A percentile compares a stretch with the other conserved stretches of the same genome.
phyloP scores from a whole-genome alignment of 805 yeast genomes.

The Saccharomycopsis lassenensis region DNA sequence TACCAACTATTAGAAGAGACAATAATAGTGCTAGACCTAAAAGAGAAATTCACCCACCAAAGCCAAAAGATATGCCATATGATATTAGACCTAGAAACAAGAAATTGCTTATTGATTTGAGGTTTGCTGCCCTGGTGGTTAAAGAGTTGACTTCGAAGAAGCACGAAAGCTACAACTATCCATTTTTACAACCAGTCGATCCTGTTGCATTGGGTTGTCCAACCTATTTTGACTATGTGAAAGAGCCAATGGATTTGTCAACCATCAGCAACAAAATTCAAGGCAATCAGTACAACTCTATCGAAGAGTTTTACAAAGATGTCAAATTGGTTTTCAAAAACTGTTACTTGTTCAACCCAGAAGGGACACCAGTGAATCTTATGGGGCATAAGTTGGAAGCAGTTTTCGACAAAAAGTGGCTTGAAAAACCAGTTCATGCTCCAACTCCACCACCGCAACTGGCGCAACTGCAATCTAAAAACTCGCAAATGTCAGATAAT shows the following conservation, averaged over 20 bases:
- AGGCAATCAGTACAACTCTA: constrained; percentile 80
- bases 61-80: constrained; percentile 85
- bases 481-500: constrained; percentile 35
- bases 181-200: constrained; percentile 90
- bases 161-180: constrained; percentile 75
- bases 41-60: constrained; percentile 93
- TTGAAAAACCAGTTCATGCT: constrained; percentile 65
- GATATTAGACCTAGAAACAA: constrained; percentile 79
- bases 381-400: constrained; percentile 91
- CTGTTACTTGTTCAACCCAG: constrained; percentile 90
- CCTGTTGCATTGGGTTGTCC: constrained; percentile 92
- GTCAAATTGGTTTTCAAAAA: constrained; percentile 74
- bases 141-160: constrained; percentile 78
- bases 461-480: constrained; percentile 25
- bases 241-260: constrained; percentile 90
- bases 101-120: constrained; percentile 80
- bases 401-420: constrained; percentile 80
- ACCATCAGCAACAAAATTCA: constrained; percentile 71
- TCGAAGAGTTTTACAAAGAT: constrained; percentile 79
- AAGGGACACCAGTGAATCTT: constrained; percentile 89
- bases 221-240: constrained; percentile 73
- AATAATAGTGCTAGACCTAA: constrained; percentile 74
- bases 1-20: constrained; percentile 64
- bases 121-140: constrained; percentile 72
- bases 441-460: constrained; percentile 40